Base-by-base conservation (phyloP, 139 green algal species). In the Chlamydomonas asymmetrica region DNA sequence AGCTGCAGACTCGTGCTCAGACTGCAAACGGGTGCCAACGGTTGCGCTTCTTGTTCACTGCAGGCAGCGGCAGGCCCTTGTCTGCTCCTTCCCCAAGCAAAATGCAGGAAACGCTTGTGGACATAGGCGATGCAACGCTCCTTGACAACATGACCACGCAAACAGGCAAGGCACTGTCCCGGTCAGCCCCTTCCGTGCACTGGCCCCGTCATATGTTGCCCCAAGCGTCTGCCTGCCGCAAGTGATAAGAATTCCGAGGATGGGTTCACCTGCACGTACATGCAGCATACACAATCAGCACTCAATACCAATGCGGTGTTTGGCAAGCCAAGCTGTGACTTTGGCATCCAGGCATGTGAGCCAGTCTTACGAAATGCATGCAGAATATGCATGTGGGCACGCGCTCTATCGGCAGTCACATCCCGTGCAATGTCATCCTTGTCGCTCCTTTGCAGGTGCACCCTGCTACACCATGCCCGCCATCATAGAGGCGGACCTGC, bases 401-500 rank as follows among this genome's bases (percentile, higher is more conserved):
- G 22, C 61, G 4, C 16, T 23, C 64, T 31, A 9, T 43, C 2
- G 3, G 2, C 6, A 25, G 5, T 3, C 27, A 64, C 57, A 25
- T 7, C 7, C 31, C 57, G 8, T 13, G n/a, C 27, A 8, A 6
- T 5, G n/a, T 4, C 54, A 8, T 29, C 13, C 27, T 2, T 2
- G 4, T 29, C 13, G n/a, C 16, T 5, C 50, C 50, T 10, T 6
- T 39, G 1, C 71, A 76, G 84, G 84, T 5, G 61, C 63, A 16
- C 84, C 84, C 29, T 86, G 80, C 75, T 89, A 80, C 67, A 82
- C 66, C 4, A 34, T 77, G 5, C n/a, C 63, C 4, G 76, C 75
- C 3, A 18, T 89, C 7, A 63, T 89, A 4, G 65, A 72, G 34
- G 80, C 80, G 35, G 80, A 89, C 43, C 37, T 85, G n/a, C 60